Conservation (phyloP, 768 basidiomycete species). For the Rickenella mellea region DNA sequence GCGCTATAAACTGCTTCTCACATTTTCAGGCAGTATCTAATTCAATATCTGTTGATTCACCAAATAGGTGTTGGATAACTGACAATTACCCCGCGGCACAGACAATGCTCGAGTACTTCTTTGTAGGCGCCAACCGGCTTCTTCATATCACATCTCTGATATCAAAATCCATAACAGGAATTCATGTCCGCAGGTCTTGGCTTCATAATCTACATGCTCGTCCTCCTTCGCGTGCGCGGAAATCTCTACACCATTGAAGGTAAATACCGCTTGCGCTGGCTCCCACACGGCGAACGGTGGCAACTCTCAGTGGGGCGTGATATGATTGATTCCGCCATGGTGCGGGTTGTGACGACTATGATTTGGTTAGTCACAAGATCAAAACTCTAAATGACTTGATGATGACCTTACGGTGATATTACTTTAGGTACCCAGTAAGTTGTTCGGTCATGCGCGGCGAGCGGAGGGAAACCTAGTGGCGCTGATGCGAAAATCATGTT, state of each 20-base stretch:
- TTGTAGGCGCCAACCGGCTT: constrained; percentile 21
- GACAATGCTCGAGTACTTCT: constrained; percentile 33
- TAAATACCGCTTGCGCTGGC: constrained; percentile 20
- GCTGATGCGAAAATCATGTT: constrained; percentile 3
- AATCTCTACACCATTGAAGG: constrained; percentile 20
- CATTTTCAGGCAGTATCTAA: too few species aligned
- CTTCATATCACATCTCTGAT: background rate
- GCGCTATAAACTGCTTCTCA: constrained; percentile 1
- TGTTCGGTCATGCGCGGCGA: too few species aligned
- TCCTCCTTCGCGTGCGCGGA: constrained; percentile 28
- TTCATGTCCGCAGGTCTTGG: constrained; percentile 24
- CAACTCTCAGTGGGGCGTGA: constrained; percentile 22
- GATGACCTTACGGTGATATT: background rate
- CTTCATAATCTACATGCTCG: constrained; percentile 21
- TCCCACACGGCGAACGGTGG: constrained; percentile 22
- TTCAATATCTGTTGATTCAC: background rate
- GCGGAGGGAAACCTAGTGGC: background rate
- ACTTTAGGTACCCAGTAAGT: constrained; percentile 6
- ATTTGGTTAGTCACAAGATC: constrained; percentile 21
- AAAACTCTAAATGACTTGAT: background rate
- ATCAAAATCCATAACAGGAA: too few species aligned
- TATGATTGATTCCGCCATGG: constrained; percentile 21
- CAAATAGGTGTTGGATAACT: constrained; percentile 35
- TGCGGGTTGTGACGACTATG: constrained; percentile 21
- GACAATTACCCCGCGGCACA: constrained; percentile 27